Evolutionary conservation across 169 alveolate genomes (phyloP).

Genomic region (Cryptosporidium muris): DNA sequence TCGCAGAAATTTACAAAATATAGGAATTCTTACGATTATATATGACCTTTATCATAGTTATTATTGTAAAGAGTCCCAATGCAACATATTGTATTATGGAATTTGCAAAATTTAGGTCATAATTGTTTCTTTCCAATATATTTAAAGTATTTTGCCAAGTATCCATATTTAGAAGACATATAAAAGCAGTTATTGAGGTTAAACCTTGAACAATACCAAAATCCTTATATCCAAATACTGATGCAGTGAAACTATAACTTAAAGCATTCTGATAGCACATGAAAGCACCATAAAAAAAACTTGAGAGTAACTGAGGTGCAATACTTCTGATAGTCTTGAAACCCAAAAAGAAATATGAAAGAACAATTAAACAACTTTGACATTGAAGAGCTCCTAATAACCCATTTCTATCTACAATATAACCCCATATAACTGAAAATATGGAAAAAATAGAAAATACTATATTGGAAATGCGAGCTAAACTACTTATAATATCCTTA

Average conservation of each 20-base stretch:
- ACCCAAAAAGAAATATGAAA: slow-evolving; percentile 43
- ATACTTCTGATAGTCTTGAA: slow-evolving; percentile 41
- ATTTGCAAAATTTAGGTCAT: slow-evolving; percentile 35
- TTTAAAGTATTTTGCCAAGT: slow-evolving; percentile 42
- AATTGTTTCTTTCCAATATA: background rate
- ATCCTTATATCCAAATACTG: slow-evolving; percentile 43
- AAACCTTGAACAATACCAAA: slow-evolving; percentile 62
- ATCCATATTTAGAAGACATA: slow-evolving; percentile 21
- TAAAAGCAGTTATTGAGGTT: slow-evolving; percentile 53
- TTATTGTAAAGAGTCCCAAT: slow-evolving; percentile 3
- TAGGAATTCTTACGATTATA: too few relatives aligned
- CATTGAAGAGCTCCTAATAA: slow-evolving; percentile 45
- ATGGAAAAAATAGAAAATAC: slow-evolving; percentile 35
- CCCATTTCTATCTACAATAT: slow-evolving; percentile 57
- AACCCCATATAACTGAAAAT: slow-evolving; percentile 60
- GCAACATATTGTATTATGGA: slow-evolving; percentile 6
- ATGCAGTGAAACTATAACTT: slow-evolving; percentile 60
- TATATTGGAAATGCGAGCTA: slow-evolving; percentile 31
- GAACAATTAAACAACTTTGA: slow-evolving; percentile 18
- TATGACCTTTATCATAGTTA: background rate
- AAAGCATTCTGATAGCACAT: slow-evolving; percentile 47
- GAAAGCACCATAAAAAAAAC: slow-evolving; percentile 50
- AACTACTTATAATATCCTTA: slow-evolving; percentile 8
- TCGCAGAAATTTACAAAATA: too few relatives aligned
- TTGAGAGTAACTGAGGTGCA: slow-evolving; percentile 61